Evolutionary conservation across 192 early-diverging fungal species (phyloP).

Genomic region (Coemansia sp.): DNA sequence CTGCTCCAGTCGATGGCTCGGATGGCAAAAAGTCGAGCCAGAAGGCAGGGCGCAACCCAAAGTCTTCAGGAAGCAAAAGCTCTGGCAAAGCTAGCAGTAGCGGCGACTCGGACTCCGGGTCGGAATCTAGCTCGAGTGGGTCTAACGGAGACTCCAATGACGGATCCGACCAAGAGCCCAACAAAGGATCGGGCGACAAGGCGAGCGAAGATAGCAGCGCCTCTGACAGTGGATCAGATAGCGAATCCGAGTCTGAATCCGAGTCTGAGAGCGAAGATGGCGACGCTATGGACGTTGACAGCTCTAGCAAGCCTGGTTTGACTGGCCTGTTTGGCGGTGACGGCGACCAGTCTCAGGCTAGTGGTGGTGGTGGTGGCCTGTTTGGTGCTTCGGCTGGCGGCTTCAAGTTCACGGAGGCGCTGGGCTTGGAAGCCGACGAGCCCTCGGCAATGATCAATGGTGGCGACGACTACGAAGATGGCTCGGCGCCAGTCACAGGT

Average conservation of each 20-base stretch:
- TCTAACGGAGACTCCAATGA: slow-evolving; percentile 9
- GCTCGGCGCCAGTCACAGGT: slow-evolving; percentile 28
- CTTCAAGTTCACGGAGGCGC: slow-evolving; percentile 38
- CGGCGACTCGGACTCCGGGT: slow-evolving; percentile 7
- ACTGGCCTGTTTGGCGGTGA: slow-evolving; percentile 16
- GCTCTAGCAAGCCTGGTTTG: neutral
- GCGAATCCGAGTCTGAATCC: slow-evolving; percentile 10
- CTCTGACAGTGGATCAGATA: slow-evolving; percentile 3
- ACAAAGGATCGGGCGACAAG: slow-evolving; percentile 6
- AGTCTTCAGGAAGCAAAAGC: neutral
- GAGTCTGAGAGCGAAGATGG: neutral
- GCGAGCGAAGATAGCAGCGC: neutral
- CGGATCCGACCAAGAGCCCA: slow-evolving; percentile 6
- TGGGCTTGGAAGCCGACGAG: slow-evolving; percentile 49
- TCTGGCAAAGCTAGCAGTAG: neutral
- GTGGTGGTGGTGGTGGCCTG: slow-evolving; percentile 10
- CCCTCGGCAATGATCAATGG: slow-evolving; percentile 17
- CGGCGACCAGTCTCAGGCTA: neutral
- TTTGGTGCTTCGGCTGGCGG: slow-evolving; percentile 14
- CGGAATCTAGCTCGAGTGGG: slow-evolving; percentile 2
- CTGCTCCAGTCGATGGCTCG: slow-evolving; percentile 7
- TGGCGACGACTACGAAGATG: slow-evolving; percentile 1
- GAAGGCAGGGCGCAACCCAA: neutral
- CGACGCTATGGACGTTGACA: slow-evolving; percentile 41
- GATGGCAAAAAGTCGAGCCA: neutral